Evolutionary conservation across 2,329 filamentous ascomycete species (phyloP).

Genomic region (Trichoderma koningiopsis): DNA sequence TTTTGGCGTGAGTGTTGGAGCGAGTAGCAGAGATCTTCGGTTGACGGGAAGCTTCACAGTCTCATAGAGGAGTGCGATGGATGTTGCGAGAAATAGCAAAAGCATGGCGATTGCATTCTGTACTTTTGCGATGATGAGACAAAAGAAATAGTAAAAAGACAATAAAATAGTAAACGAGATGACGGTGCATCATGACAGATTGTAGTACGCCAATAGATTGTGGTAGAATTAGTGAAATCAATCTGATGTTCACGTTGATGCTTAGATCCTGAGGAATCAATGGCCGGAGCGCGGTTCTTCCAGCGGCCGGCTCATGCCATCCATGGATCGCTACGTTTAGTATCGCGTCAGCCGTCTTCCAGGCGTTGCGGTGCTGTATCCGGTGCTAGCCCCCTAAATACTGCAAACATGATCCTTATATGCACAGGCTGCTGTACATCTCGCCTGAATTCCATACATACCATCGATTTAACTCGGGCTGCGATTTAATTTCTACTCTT

Average conservation of each 20-base stretch:
- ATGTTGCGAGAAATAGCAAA: background rate
- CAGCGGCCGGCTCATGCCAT: background rate
- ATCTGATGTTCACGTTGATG: background rate
- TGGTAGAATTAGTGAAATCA: too few relatives aligned
- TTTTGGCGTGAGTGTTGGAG: slow-evolving; percentile 48
- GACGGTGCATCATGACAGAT: background rate
- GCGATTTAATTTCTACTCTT: too few relatives aligned
- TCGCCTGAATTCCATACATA: too few relatives aligned
- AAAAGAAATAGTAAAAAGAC: background rate
- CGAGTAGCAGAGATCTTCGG: slow-evolving; percentile 51
- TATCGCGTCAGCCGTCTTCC: too few relatives aligned
- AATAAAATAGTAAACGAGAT: background rate
- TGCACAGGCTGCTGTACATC: too few relatives aligned
- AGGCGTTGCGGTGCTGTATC: too few relatives aligned
- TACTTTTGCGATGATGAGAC: background rate
- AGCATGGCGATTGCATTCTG: background rate
- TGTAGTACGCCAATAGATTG: background rate
- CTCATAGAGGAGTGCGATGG: background rate
- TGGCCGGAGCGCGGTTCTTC: background rate
- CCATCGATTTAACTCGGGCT: too few relatives aligned
- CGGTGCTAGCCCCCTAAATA: too few relatives aligned
- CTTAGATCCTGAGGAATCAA: background rate
- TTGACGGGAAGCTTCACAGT: slow-evolving; percentile 36
- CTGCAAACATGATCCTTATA: too few relatives aligned
- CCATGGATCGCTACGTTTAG: too few relatives aligned